Base-by-base conservation (phyloP, 768 basidiomycete genomes). In the Suillus paluster region DNA sequence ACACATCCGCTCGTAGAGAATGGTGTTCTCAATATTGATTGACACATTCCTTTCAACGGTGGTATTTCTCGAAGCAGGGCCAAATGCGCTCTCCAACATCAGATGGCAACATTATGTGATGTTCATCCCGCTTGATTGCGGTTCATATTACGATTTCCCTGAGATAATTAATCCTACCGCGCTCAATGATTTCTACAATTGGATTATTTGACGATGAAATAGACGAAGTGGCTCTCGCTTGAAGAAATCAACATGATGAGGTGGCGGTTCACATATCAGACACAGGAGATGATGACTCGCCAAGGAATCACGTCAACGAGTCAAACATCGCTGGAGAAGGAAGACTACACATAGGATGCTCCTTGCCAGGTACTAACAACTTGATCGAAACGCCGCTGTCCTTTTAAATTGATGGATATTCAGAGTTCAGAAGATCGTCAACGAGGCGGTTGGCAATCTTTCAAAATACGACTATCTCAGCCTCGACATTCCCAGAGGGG, bases 1-100 rank as follows among this genome's bases (percentile, higher is more conserved):
- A 25, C 34, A 62, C 45, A 48, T 49, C 46, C 36, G 44, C 21
- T 33, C 44, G 19, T 56, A 62, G 19, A 57, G 42, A 25, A 59
- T 39, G 44, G 38, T 57, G 15, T 46, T 63, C n/a, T 63, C 57
- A 17, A 63, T 45, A n/a, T n/a, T n/a, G 38, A 39, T 49, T 2
- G 61, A 34, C 57, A 45, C 57, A 8, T 63, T 59, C 21, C 62
- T 63, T 41, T 50, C 49, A 12, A 63, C 38, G 57, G 53, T 59
- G 19, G 55, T 58, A 10, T 62, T 62, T 17, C 46, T 62, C 8
- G 44, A 57, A 46, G 33, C 49, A 30, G 61, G 23, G 3, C 53
- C 45, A 46, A 36, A 42, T 19, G 60, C 52, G 17, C 53, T 56
- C 15, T 52, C 12, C 45, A 46, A 3, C 9, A 62, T 39, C 36